phyloP scores from a whole-genome alignment of 371 early-diverging fungal species.

The Mucor circinelloides region DNA sequence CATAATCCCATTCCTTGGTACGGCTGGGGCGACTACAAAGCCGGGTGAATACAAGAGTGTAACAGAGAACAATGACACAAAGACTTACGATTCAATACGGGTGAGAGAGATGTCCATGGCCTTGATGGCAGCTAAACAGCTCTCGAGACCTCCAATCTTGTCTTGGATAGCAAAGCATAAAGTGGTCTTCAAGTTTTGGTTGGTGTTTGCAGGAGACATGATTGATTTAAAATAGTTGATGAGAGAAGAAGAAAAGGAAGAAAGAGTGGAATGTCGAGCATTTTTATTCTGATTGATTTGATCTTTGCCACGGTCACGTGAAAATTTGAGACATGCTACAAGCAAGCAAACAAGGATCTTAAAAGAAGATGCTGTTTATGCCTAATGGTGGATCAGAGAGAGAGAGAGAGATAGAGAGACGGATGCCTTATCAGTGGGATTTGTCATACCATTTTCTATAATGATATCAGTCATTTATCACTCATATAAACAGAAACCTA shows the following conservation, averaged over 20 bases:
- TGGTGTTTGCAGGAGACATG: conserved; percentile 19
- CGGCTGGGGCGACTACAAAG: conserved; percentile 73
- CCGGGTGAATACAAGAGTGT: neutral
- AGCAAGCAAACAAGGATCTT: no score
- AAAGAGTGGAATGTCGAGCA: neutral
- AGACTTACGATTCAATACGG: conserved; percentile 88
- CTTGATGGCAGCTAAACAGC: conserved; percentile 77
- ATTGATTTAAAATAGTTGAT: neutral
- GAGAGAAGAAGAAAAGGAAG: neutral
- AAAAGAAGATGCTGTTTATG: neutral
- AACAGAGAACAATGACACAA: neutral
- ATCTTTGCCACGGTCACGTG: conserved; percentile 16
- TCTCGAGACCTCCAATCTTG: conserved; percentile 85
- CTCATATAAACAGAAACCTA: neutral
- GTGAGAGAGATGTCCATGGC: conserved; percentile 81
- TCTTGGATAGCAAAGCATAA: conserved; percentile 85
- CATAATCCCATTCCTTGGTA: conserved; percentile 82
- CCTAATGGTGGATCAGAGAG: no score
- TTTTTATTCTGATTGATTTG: neutral
- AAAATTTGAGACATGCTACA: neutral
- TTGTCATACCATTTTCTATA: neutral
- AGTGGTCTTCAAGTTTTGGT: conserved; percentile 48
- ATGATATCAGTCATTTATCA: neutral
- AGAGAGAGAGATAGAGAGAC: no score
- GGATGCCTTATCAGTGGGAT: neutral